phyloP scores from a whole-genome alignment of 148 eudicot species.

The Amaranthus cruentus region DNA sequence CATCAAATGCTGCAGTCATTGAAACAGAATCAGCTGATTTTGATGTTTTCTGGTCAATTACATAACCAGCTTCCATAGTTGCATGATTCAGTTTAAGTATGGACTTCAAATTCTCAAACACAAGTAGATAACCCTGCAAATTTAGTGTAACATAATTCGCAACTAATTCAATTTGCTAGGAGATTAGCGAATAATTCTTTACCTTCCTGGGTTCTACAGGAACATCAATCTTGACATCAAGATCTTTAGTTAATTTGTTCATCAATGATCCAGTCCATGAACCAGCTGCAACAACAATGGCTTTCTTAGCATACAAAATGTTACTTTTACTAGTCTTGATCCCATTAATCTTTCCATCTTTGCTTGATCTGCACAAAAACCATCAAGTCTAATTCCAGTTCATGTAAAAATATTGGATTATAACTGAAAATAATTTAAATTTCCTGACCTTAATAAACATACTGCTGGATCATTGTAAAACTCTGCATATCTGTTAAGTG shows the following conservation, averaged over 20 bases:
- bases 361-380: constrained; percentile 42
- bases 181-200: neutral
- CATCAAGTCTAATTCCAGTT: too few species aligned
- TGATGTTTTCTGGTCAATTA: constrained; percentile 36
- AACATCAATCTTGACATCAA: constrained; percentile 38
- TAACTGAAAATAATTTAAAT: neutral
- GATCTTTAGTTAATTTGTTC: constrained; percentile 39
- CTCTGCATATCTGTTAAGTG: constrained; percentile 69
- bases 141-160: too few species aligned
- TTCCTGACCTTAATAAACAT: constrained; percentile 47
- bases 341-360: constrained; percentile 53
- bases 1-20: constrained; percentile 84
- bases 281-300: constrained; percentile 72
- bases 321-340: constrained; percentile 53
- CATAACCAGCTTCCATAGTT: constrained; percentile 75
- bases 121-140: constrained; percentile 75
- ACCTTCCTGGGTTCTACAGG: constrained; percentile 93
- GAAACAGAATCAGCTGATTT: constrained; percentile 45
- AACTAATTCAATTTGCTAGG: neutral
- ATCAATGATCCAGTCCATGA: constrained; percentile 86
- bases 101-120: constrained; percentile 52
- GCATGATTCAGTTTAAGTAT: constrained; percentile 64
- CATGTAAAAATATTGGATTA: neutral
- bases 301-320: constrained; percentile 53
- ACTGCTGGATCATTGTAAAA: constrained; percentile 74